Percentiles rank a stretch among this genome's conserved stretches.
Conservation (phyloP, 345 rosid species). For the Populus pruinosa region DNA sequence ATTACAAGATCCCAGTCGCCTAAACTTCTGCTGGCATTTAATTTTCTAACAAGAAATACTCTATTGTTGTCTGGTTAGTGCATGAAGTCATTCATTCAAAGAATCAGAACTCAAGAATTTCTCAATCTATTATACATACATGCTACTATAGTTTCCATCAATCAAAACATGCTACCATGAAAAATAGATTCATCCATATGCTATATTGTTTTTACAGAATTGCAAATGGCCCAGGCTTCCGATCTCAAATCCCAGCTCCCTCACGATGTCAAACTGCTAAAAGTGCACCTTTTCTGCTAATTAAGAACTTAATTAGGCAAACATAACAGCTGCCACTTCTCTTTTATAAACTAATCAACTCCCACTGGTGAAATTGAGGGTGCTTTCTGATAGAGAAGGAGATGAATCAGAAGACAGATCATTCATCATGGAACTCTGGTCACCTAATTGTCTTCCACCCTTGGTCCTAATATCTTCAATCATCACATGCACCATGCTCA, state of each 20-base stretch:
- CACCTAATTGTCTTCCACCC: conserved; percentile 13
- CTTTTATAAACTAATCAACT: neutral
- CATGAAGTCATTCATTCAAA: neutral
- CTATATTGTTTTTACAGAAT: neutral
- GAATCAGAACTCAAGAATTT: neutral
- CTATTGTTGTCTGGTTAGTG: neutral
- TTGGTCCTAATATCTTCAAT: conserved; percentile 36
- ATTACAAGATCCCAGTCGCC: neutral
- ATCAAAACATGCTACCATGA: neutral
- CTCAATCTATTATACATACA: neutral
- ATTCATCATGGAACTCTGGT: conserved; percentile 19
- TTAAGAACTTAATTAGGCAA: neutral
- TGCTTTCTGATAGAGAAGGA: conserved; percentile 30
- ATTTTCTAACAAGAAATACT: neutral
- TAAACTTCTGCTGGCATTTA: neutral
- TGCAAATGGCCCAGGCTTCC: neutral
- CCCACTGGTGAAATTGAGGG: neutral
- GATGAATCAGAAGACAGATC: conserved; percentile 37
- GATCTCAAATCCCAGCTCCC: neutral
- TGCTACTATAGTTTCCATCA: neutral
- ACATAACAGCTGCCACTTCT: no score
- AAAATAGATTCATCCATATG: neutral
- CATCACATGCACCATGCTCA: conserved; percentile 33
- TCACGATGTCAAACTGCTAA: neutral
- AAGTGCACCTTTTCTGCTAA: neutral